Base-by-base conservation (phyloP, 129 eudicot species). In the Scalesia atractyloides region DNA sequence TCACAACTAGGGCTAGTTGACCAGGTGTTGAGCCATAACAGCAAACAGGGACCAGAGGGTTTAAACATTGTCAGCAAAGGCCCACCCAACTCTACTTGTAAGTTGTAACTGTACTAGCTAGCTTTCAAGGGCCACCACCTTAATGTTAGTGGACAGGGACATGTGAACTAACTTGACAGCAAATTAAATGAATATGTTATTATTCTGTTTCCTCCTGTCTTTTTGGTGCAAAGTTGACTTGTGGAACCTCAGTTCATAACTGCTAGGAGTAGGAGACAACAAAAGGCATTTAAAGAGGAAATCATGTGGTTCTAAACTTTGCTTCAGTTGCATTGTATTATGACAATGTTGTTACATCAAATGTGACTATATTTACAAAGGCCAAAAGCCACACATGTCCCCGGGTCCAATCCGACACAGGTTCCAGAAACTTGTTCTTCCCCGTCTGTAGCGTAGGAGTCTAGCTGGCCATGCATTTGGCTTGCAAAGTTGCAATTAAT, bases 381-480 rank as follows among this genome's bases (percentile, higher is more conserved):
- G 30, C 30, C 30, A 24, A 24, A 24, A 24, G 30, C 30, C 30
- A 24, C 30, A 24, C 30, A 24, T 24, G 30, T 24, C 30, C 30
- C 30, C 1, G 30, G 30, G 30, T 24, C 30, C 30, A 24, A 24
- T 24, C 30, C 30, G 30, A 24, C 30, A 24, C 30, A 0, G 30
- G 30, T 24, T 90, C 73, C 88, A 77, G 79, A 90, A 87, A 10
- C 93, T 88, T 2, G 77, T 26, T 14, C 88, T n/a, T 66, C 24
- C 96, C 96, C 93, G 49, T 82, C 79, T 9, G 96, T 90, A n/a
- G 96, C 87, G 82, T 76, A 86, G 47, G 93, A 86, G 59, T 90
- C 93, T 17, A 90, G 68, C 46, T 65, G 66, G 2, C 93, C 96
- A 54, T 52, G 47, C 24, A 50, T 12, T 16, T 34, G 41, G n/a